Evolutionary conservation across 495 filamentous ascomycete species (phyloP).

Genomic region (Schizothecium vesticola): DNA sequence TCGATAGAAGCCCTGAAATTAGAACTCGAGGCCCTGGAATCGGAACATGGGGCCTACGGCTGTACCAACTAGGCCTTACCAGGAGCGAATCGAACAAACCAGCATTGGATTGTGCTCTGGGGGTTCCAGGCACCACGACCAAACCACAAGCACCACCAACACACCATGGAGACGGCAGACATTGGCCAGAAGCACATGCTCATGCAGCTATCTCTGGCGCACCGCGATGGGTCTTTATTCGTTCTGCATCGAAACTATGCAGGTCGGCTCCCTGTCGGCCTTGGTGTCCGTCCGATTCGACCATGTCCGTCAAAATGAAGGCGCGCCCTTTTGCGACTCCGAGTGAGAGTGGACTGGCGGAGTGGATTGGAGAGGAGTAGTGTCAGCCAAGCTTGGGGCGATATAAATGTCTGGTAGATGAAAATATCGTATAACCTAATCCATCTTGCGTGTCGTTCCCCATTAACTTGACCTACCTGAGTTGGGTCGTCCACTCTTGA

Average conservation of each 20-base stretch:
- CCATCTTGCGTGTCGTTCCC: neutral
- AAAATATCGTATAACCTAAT: neutral
- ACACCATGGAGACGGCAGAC: neutral
- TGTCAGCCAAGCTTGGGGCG: neutral
- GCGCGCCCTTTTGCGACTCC: neutral
- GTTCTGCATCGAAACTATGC: neutral
- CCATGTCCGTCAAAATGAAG: neutral
- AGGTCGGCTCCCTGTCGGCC: neutral
- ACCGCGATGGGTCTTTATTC: neutral
- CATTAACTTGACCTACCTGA: too few relatives aligned
- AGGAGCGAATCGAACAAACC: too few relatives aligned
- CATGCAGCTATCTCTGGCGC: neutral
- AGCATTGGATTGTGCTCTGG: too few relatives aligned
- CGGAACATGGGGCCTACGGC: too few relatives aligned
- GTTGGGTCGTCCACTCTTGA: neutral
- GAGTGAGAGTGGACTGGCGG: neutral
- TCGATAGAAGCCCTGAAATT: too few relatives aligned
- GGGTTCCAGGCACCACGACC: neutral
- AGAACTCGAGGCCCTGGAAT: too few relatives aligned
- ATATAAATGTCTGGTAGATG: neutral
- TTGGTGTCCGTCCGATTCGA: neutral
- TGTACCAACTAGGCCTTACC: too few relatives aligned
- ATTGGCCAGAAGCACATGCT: neutral
- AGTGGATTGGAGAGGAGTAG: neutral
- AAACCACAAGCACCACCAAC: neutral